phyloP scores from a whole-genome alignment of 306 rosid genomes.

The Biancaea sappan region DNA sequence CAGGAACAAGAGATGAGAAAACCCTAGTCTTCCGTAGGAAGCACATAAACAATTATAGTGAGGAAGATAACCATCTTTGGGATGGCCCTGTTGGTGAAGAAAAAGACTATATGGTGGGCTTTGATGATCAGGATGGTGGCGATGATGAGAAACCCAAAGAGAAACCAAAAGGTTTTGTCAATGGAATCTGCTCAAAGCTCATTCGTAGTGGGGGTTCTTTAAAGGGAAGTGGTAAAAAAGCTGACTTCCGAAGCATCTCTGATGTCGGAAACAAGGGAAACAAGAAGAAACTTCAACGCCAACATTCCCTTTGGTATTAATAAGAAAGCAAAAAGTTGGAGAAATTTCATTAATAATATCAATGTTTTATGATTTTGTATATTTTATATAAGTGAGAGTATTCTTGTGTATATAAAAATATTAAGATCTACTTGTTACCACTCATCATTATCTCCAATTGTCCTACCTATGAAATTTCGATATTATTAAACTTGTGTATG shows the following conservation, averaged over 20 bases:
- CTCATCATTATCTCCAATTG: too few relatives aligned
- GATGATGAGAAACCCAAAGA: constrained; percentile 41
- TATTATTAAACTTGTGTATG: too few relatives aligned
- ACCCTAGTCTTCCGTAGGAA: not conserved
- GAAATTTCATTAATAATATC: not conserved
- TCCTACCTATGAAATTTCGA: too few relatives aligned
- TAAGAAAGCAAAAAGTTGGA: not conserved
- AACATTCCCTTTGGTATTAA: constrained; percentile 55
- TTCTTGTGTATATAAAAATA: too few relatives aligned
- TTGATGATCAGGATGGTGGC: constrained; percentile 39
- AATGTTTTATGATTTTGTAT: not conserved
- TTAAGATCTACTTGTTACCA: too few relatives aligned
- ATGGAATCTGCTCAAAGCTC: constrained; percentile 58
- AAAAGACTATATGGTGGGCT: constrained; percentile 42
- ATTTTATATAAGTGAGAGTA: too few relatives aligned
- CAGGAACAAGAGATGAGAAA: constrained; percentile 19
- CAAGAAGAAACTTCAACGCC: constrained; percentile 49
- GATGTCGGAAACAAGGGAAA: constrained; percentile 48
- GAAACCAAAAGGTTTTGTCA: constrained; percentile 49
- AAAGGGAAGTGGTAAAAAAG: constrained; percentile 22
- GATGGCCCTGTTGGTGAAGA: constrained; percentile 44
- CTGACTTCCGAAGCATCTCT: constrained; percentile 54
- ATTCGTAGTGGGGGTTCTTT: not conserved
- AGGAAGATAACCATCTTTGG: constrained; percentile 47
- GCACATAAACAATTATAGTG: not conserved